Base-by-base conservation (phyloP, 2,329 filamentous ascomycete species). In the Capronia coronata region DNA sequence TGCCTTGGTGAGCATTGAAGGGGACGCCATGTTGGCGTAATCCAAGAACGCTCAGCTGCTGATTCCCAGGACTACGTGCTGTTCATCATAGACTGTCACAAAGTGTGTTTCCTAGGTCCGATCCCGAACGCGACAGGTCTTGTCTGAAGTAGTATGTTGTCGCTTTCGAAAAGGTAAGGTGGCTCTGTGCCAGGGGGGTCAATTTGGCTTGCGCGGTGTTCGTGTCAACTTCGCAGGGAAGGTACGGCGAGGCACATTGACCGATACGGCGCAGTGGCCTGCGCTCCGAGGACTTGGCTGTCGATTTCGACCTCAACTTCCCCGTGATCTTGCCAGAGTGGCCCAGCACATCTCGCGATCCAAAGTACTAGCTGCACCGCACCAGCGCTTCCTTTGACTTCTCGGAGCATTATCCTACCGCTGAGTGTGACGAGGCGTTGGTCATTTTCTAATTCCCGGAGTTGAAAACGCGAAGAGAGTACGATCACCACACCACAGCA, bases 1-100 rank as follows among this genome's bases (percentile, higher is more conserved):
- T 58, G 49, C 57, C 55, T 59, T 59, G 22, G 57, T 59, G 53
- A 59, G 53, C 57, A 59, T 59, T 18, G 55, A 57, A 44, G 57
- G 57, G 40, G 57, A 56, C 16, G 57, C 52, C 57, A 59, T 59
- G 44, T 38, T 57, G 52, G 46, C 48, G 10, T 25, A 16, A 51
- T 48, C 14, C 14, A 32, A 37, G n/a, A 21, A 22, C 38, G 43
- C 38, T 23, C 16, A 43, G 37, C 16, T 43, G 38, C 35, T 27
- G 29, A 10, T 38, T 40, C 19, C 47, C 43, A 38, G 48, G n/a
- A 25, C 29, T 23, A 27, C n/a, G 25, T 27, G n/a, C 11, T 41
- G 44, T 39, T 45, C 49, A 56, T 48, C 46, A 50, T 43, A 48
- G 13, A 29, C 21, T 30, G 21, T 8, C 14, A 37, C 14, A 37